These are phyloP conservation scores for Candida nemodendra DNA, from an alignment of 805 yeast genomes.

Conservation along the genomic window DNA sequence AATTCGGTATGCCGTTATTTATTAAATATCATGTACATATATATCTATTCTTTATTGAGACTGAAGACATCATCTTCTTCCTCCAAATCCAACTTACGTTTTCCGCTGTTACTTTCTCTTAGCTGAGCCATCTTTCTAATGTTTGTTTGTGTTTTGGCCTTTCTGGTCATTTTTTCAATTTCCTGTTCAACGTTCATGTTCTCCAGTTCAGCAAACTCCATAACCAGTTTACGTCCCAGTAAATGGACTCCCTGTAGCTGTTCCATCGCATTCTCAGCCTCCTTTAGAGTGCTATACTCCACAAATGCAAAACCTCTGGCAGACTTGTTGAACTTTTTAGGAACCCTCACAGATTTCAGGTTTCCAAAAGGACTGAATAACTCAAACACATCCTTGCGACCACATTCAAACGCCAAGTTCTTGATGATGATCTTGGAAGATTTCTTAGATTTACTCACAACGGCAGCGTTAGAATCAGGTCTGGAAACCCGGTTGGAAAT, in stretches of 20 bases:
- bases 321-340: conserved; percentile 90
- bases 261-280: conserved; percentile 92
- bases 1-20: background rate
- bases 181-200: conserved; percentile 85
- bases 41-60: conserved; percentile 10
- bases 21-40: background rate
- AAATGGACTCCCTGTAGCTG: conserved; percentile 95
- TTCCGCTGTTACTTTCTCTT: conserved; percentile 62
- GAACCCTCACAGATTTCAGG: conserved; percentile 90
- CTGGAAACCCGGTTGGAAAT: conserved; percentile 70
- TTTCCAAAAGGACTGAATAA: conserved; percentile 94
- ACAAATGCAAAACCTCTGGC: conserved; percentile 99
- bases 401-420: conserved; percentile 95
- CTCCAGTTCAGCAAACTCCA: conserved; percentile 87
- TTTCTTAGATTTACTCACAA: conserved; percentile 38
- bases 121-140: conserved; percentile 70
- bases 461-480: conserved; percentile 36
- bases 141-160: conserved; percentile 79
- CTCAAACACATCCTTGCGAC: conserved; percentile 89
- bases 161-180: conserved; percentile 84
- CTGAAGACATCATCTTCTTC: conserved; percentile 47
- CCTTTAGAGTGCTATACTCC: conserved; percentile 81
- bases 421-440: conserved; percentile 86
- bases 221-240: conserved; percentile 88
- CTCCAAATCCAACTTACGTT: conserved; percentile 66